Base-by-base conservation (phyloP, 2,329 filamentous ascomycete species). In the Penicillium polonicum region DNA sequence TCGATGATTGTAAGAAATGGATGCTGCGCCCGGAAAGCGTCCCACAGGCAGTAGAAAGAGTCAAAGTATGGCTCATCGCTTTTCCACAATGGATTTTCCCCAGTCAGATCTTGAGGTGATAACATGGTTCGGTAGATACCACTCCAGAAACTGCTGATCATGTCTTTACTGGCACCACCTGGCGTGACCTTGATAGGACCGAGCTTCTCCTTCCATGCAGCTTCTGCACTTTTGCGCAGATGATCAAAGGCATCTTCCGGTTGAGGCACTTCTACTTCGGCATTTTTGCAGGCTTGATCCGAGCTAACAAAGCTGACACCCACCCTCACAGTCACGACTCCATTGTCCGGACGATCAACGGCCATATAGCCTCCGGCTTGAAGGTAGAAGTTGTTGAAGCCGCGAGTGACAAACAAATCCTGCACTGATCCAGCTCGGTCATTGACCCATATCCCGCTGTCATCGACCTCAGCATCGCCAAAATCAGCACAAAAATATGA, bases 71-170 rank as follows among this genome's bases (percentile, higher is more conserved):
- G 86, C 68, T 88, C 86, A 2, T 74, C 76, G 41, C 81, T 85
- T 2, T 81, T 63, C 85, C 87, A 90, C 0, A 84, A 67, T 2
- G 85, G 85, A 59, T 89, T 90, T 68, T 90, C 87, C 1, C 85
- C 85, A 0, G 87, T 89, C 63, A 88, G 87, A 64, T 89, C 86
- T 63, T 89, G 86, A 3, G 87, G 87, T 51, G 83, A 85, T 55
- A 89, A 82, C 83, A 88, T 85, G 2, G 83, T 83, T n/a, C 86
- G 78, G 67, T 89, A 89, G 25, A 87, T 79, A 3, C 86, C 86
- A 51, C 84, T 87, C 78, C 86, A 89, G 61, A 90, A 88, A 23
- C 72, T 83, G 45, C 84, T 74, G 2, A 85, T 68, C 0, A 80
- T 78, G 21, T 77, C 69, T 59, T 82, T 76, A 1, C 84, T 82